Evolutionary conservation across 176 grass and related monocot species (phyloP).

Genomic region (Lolium multiflorum): DNA sequence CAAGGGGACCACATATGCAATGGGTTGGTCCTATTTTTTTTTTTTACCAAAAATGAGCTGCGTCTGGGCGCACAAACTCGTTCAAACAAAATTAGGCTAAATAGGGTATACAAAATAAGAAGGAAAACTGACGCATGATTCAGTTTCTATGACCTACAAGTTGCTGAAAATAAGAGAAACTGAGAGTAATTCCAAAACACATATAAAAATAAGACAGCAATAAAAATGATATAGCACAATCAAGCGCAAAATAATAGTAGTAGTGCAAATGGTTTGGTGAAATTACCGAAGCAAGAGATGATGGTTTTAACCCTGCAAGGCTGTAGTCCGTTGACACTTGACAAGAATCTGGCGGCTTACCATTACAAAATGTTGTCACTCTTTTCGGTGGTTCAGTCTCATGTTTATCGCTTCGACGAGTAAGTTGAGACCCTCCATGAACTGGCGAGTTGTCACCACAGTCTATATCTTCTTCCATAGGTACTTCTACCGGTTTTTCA

Average conservation of each 20-base stretch:
- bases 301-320: neutral
- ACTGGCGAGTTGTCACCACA: neutral
- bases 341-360: neutral
- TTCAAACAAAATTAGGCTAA: no score
- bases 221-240: neutral
- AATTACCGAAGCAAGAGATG: conserved; percentile 42
- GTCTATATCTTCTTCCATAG: neutral
- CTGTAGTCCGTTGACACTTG: neutral
- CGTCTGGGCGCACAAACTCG: no score
- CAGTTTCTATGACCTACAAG: no score
- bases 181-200: no score
- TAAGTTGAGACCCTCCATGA: neutral
- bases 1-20: no score
- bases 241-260: neutral
- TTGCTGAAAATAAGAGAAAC: no score
- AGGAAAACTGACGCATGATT: no score
- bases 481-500: neutral
- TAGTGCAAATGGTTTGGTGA: neutral
- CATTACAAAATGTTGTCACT: neutral
- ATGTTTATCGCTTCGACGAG: neutral
- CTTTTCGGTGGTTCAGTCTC: neutral
- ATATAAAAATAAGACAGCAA: no score
- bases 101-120: no score
- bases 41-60: no score
- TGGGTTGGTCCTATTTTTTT: no score